These are phyloP conservation scores for Hypoxylon perforatum DNA, from an alignment of 495 filamentous ascomycete genomes.

Conservation along the genomic window DNA sequence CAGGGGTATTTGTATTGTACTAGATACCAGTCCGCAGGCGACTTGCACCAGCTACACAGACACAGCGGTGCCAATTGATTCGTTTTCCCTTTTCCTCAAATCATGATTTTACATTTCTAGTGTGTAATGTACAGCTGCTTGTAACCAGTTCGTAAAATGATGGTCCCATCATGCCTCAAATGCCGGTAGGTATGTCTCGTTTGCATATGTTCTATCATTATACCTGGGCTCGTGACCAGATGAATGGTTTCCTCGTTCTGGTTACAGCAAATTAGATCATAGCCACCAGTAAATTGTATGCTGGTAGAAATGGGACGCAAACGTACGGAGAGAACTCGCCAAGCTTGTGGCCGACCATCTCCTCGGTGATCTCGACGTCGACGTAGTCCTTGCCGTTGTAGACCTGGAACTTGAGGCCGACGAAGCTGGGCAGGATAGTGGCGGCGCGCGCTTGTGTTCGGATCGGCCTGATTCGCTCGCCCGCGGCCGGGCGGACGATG, in stretches of 20 bases:
- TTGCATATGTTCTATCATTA: conserved; percentile 62
- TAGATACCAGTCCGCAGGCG: not conserved
- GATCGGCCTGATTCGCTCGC: conserved; percentile 75
- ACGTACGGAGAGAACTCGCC: conserved; percentile 94
- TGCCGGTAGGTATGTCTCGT: conserved; percentile 18
- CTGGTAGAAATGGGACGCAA: not conserved
- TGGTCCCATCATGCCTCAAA: conserved; percentile 13
- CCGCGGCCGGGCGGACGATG: conserved; percentile 69
- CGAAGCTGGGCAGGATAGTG: conserved; percentile 96
- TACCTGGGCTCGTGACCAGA: conserved; percentile 75
- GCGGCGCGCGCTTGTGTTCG: conserved; percentile 88
- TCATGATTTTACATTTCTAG: conserved; percentile 2
- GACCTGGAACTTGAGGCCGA: conserved; percentile 90
- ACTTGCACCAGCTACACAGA: conserved; percentile 3
- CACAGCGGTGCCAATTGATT: conserved; percentile 1
- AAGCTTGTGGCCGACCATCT: conserved; percentile 98
- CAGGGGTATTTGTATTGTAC: not conserved
- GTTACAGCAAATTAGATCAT: not conserved
- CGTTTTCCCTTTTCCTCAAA: conserved; percentile 2
- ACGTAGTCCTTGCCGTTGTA: conserved; percentile 95
- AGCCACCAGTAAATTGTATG: not conserved
- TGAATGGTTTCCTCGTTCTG: conserved; percentile 88
- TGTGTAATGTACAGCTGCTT: conserved; percentile 17
- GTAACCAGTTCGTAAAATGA: not conserved
- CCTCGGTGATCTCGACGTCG: conserved; percentile 89